Conservation (phyloP, 106 monocot species). For the Agapanthus africanus region DNA sequence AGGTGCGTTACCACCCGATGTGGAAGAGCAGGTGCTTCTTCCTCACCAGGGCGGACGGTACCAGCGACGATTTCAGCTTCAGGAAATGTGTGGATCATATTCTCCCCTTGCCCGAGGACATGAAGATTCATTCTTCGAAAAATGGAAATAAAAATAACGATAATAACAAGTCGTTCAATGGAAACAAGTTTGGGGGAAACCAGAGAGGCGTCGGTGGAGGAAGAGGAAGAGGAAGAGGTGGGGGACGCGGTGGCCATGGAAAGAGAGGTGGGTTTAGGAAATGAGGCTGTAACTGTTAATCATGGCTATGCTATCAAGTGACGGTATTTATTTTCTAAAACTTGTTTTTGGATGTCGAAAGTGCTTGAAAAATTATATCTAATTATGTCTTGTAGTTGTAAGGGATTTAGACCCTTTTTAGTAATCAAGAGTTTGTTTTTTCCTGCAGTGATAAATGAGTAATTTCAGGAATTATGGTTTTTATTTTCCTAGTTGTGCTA, state of each 20-base stretch:
- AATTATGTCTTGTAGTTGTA: too few relatives aligned
- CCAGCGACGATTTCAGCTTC: conserved; percentile 88
- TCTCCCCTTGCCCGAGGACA: conserved; percentile 73
- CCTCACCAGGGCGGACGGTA: conserved; percentile 51
- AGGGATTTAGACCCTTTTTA: too few relatives aligned
- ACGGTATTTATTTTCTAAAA: too few relatives aligned
- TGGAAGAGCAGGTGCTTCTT: conserved; percentile 86
- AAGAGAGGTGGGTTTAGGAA: conserved; percentile 24
- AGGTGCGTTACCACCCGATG: conserved; percentile 67
- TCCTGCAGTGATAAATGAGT: too few relatives aligned
- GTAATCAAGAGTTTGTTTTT: too few relatives aligned
- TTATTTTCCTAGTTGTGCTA: too few relatives aligned
- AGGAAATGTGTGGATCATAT: conserved; percentile 86
- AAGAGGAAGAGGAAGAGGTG: conserved; percentile 34
- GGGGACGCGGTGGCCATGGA: conserved; percentile 37
- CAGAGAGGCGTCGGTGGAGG: conserved; percentile 37
- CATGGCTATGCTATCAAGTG: too few relatives aligned
- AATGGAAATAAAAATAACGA: background rate
- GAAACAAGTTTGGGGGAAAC: conserved; percentile 20
- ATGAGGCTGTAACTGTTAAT: too few relatives aligned
- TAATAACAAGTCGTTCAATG: conserved; percentile 8
- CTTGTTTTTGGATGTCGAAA: too few relatives aligned
- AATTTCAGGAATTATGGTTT: too few relatives aligned
- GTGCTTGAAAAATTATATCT: too few relatives aligned
- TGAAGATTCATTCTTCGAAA: conserved; percentile 26